Conservation (phyloP, 2,329 filamentous ascomycete genomes). For the Phialemonium atrogriseum region DNA sequence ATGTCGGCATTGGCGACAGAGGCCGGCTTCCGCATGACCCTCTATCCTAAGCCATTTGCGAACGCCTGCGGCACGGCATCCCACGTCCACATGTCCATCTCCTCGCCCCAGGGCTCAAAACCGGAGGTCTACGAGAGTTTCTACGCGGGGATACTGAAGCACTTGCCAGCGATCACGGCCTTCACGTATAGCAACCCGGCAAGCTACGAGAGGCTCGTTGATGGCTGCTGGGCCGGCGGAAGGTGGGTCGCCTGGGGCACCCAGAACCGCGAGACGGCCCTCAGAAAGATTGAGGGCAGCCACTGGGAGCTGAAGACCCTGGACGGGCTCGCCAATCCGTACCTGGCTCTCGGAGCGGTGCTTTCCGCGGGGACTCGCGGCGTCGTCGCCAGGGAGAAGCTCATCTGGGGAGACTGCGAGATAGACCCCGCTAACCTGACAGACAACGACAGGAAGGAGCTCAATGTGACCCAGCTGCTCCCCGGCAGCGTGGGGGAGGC, state of each 20-base stretch:
- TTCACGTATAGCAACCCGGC: constrained; percentile 58
- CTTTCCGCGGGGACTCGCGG: constrained; percentile 53
- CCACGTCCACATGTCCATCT: constrained; percentile 63
- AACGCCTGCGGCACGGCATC: constrained; percentile 53
- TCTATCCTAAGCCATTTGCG: constrained; percentile 63
- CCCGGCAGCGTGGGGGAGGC: constrained; percentile 48
- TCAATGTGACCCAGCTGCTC: constrained; percentile 46
- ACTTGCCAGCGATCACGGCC: constrained; percentile 58
- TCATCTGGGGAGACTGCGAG: constrained; percentile 45
- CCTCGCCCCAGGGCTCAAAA: constrained; percentile 30
- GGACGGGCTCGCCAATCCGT: constrained; percentile 75
- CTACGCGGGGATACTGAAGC: constrained; percentile 61
- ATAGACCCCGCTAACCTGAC: constrained; percentile 45
- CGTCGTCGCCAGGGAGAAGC: constrained; percentile 30
- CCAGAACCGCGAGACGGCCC: constrained; percentile 68
- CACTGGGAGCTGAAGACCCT: constrained; percentile 74
- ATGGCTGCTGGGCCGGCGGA: constrained; percentile 71
- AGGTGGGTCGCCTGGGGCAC: constrained; percentile 74
- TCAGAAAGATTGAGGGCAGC: constrained; percentile 56
- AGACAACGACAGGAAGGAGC: constrained; percentile 33
- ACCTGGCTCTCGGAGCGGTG: constrained; percentile 57
- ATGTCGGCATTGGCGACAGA: constrained; percentile 56
- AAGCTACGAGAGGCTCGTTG: constrained; percentile 60
- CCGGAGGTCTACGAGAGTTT: constrained; percentile 51
- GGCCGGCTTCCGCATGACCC: constrained; percentile 57